Conservation (phyloP, 78 protist genomes). For the Salpingoeca rosetta region DNA sequence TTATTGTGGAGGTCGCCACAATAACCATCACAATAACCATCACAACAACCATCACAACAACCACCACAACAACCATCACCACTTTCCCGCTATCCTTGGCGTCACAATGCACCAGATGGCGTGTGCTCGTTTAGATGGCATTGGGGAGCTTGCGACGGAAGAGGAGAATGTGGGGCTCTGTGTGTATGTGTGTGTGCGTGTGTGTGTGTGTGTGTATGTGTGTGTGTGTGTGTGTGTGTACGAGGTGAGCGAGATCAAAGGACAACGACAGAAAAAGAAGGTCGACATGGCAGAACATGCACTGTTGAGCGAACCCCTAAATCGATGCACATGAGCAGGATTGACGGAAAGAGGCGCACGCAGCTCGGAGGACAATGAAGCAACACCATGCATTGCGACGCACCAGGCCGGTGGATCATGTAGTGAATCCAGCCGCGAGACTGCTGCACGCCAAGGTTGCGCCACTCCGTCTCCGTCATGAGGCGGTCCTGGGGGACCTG, state of each 20-base stretch:
- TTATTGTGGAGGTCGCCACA: background rate
- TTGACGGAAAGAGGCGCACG: conserved; percentile 41
- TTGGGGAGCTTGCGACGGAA: background rate
- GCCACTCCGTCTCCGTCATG: conserved; percentile 74
- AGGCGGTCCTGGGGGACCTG: conserved; percentile 39
- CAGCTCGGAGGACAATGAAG: conserved; percentile 70
- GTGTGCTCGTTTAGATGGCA: background rate
- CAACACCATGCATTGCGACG: background rate
- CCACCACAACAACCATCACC: too few relatives aligned
- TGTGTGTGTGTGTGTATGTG: background rate
- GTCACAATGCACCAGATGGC: background rate
- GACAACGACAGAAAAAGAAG: background rate
- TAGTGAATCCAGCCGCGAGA: conserved; percentile 83
- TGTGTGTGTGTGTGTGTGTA: background rate
- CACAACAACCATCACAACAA: too few relatives aligned
- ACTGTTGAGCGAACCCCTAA: background rate
- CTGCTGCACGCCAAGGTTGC: conserved; percentile 73
- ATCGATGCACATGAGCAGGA: background rate
- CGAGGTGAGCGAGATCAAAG: background rate
- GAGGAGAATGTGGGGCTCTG: background rate
- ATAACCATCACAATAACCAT: too few relatives aligned
- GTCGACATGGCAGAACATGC: background rate
- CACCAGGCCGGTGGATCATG: conserved; percentile 13
- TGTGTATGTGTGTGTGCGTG: background rate
- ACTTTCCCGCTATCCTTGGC: background rate